These are phyloP conservation scores for Apiosordaria backusii DNA, from an alignment of 495 filamentous ascomycete species.

Conservation along the genomic window DNA sequence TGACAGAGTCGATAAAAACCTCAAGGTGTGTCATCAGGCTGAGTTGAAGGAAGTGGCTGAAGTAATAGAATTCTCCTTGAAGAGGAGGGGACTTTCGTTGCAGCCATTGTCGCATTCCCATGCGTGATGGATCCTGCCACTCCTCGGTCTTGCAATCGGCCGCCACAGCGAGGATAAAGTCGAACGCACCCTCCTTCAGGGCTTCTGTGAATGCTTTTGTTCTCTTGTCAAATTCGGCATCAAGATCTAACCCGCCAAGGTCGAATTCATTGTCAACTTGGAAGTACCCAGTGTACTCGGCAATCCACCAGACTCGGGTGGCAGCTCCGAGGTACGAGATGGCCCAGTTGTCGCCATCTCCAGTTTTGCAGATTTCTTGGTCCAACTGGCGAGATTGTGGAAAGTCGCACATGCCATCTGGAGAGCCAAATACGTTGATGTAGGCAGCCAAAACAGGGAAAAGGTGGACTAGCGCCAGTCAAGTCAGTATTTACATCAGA, in stretches of 20 bases:
- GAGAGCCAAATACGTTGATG: conserved; percentile 69
- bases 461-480: conserved; percentile 63
- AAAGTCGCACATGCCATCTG: conserved; percentile 56
- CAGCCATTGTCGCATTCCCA: conserved; percentile 69
- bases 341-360: conserved; percentile 63
- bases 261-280: conserved; percentile 64
- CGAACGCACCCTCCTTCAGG: conserved; percentile 86
- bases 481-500: not conserved
- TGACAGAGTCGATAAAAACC: conserved; percentile 80
- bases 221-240: conserved; percentile 63
- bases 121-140: conserved; percentile 78
- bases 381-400: conserved; percentile 67
- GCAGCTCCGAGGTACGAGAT: conserved; percentile 73
- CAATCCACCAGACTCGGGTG: conserved; percentile 75
- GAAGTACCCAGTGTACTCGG: conserved; percentile 88
- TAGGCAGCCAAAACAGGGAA: conserved; percentile 71
- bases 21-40: conserved; percentile 78
- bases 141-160: conserved; percentile 66
- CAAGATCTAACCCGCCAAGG: conserved; percentile 50
- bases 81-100: conserved; percentile 71
- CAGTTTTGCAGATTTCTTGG: conserved; percentile 56
- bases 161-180: conserved; percentile 81
- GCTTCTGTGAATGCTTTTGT: conserved; percentile 67
- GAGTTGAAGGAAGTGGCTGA: conserved; percentile 60
- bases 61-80: conserved; percentile 56